Conservation (phyloP, 148 eudicot species). For the Nepenthes mirabilis region DNA sequence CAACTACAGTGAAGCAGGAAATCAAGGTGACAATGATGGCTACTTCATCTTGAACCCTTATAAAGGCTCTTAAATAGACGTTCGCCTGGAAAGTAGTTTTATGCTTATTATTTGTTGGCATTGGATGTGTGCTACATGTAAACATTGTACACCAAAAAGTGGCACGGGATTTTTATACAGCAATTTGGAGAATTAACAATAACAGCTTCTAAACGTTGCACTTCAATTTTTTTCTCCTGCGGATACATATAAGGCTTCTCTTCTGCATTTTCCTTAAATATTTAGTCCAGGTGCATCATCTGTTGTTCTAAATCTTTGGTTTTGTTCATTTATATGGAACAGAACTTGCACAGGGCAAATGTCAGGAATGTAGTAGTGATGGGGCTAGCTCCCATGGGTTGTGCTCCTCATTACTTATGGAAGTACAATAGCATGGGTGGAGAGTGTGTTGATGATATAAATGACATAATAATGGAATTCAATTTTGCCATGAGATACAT, state of each 20-base stretch:
- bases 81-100: too few species aligned
- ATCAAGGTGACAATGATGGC: slow-evolving; percentile 35
- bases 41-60: not conserved
- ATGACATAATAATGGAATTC: slow-evolving; percentile 76
- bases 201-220: too few species aligned
- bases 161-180: too few species aligned
- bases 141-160: too few species aligned
- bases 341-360: slow-evolving; percentile 54
- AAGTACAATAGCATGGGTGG: slow-evolving; percentile 46
- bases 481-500: slow-evolving; percentile 58
- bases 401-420: slow-evolving; percentile 89
- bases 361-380: slow-evolving; percentile 73
- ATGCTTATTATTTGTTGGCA: too few species aligned
- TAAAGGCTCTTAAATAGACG: too few species aligned
- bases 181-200: too few species aligned
- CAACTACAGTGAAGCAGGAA: slow-evolving; percentile 49
- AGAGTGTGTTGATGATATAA: slow-evolving; percentile 61
- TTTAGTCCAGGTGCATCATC: not conserved
- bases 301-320: not conserved
- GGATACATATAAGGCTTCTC: too few species aligned
- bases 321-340: slow-evolving; percentile 3
- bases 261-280: not conserved
- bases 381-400: slow-evolving; percentile 91
- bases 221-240: not conserved
- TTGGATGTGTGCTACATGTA: too few species aligned